These are phyloP conservation scores for Tephrocybe sp. DNA, from an alignment of 768 basidiomycete species.

Conservation along the genomic window DNA sequence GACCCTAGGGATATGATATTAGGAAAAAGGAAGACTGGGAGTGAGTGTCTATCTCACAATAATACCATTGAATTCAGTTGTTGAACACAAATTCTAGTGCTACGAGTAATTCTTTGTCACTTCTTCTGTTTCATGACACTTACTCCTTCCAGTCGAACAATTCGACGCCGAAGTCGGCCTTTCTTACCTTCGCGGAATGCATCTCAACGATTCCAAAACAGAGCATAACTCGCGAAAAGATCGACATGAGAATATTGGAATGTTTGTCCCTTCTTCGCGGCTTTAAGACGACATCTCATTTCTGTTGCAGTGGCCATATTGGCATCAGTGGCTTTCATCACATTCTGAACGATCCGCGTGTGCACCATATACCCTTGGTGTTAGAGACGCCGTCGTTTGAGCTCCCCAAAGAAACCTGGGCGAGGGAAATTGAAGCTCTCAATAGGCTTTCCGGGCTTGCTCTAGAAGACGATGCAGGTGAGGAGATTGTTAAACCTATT, in stretches of 20 bases:
- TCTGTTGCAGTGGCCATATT: slow-evolving; percentile 57
- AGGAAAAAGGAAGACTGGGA: slow-evolving; percentile 70
- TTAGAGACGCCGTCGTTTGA: slow-evolving; percentile 81
- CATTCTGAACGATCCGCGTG: slow-evolving; percentile 66
- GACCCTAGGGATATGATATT: slow-evolving; percentile 72
- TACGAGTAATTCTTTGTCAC: slow-evolving; percentile 18
- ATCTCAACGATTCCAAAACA: slow-evolving; percentile 82
- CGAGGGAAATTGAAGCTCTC: slow-evolving; percentile 41
- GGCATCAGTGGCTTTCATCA: slow-evolving; percentile 60
- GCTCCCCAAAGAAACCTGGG: slow-evolving; percentile 58
- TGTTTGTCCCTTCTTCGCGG: slow-evolving; percentile 42
- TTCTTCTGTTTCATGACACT: background rate
- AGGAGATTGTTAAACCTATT: slow-evolving; percentile 14
- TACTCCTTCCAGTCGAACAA: slow-evolving; percentile 40
- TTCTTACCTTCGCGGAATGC: slow-evolving; percentile 76
- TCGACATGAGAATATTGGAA: slow-evolving; percentile 81
- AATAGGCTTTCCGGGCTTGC: slow-evolving; percentile 5
- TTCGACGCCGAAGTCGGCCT: slow-evolving; percentile 73
- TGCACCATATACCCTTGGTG: slow-evolving; percentile 71
- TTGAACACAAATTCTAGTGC: slow-evolving; percentile 13
- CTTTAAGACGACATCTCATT: background rate
- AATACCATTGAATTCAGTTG: background rate
- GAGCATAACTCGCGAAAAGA: slow-evolving; percentile 65
- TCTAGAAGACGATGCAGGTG: slow-evolving; percentile 21
- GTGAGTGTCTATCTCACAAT: slow-evolving; percentile 36